phyloP scores from a whole-genome alignment of 176 grass and related monocot species.

The Stipa capillata region DNA sequence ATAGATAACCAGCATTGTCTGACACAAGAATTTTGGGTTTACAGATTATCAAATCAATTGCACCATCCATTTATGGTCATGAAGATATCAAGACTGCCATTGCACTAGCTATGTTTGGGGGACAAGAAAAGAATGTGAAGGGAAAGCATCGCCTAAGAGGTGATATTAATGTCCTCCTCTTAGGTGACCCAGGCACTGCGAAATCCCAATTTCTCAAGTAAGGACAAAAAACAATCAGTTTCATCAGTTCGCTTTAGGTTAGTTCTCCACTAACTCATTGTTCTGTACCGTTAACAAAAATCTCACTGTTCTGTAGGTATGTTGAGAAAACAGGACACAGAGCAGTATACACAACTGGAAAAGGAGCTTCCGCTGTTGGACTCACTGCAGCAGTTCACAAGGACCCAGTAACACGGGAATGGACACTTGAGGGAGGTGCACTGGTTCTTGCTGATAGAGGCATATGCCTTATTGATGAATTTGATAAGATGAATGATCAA shows the following conservation, averaged over 20 bases:
- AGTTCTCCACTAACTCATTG: neutral
- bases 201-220: slow-evolving; percentile 99
- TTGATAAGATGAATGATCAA: slow-evolving; percentile 99
- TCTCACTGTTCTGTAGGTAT: slow-evolving; percentile 49
- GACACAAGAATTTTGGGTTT: slow-evolving; percentile 1
- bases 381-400: slow-evolving; percentile 95
- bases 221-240: slow-evolving; percentile 7
- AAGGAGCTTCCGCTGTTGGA: slow-evolving; percentile 96
- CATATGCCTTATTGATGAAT: slow-evolving; percentile 98
- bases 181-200: slow-evolving; percentile 97
- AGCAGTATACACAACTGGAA: slow-evolving; percentile 97
- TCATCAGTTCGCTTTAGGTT: neutral
- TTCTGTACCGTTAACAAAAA: no score
- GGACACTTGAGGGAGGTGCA: slow-evolving; percentile 96
- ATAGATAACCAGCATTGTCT: neutral
- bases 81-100: slow-evolving; percentile 98
- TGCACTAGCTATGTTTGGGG: slow-evolving; percentile 95
- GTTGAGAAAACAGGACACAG: slow-evolving; percentile 96
- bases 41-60: slow-evolving; percentile 96
- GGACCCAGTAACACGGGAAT: slow-evolving; percentile 96
- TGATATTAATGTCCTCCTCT: slow-evolving; percentile 92
- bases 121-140: slow-evolving; percentile 88
- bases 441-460: slow-evolving; percentile 95
- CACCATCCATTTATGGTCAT: slow-evolving; percentile 96
- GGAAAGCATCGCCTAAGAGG: slow-evolving; percentile 95